Percentiles rank a stretch among this genome's conserved stretches.
Conservation (phyloP, 192 early-diverging fungal genomes). For the Endogone sp. region DNA sequence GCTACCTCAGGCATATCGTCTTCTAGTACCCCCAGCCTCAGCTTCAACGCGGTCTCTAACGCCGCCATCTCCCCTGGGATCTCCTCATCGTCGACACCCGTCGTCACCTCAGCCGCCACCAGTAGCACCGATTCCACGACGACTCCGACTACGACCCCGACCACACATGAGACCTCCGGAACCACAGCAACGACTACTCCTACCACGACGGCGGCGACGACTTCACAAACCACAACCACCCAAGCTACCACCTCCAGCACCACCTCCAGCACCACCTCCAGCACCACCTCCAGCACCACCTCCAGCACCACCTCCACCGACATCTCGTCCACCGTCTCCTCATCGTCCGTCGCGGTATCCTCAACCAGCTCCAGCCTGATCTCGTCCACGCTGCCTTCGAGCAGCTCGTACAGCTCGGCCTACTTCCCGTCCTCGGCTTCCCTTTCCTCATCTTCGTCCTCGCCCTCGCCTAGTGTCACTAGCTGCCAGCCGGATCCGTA, state of each 20-base stretch:
- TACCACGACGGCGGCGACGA: no score
- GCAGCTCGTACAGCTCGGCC: not conserved
- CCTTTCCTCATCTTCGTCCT: not conserved
- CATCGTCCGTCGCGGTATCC: not conserved
- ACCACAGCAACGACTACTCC: not conserved
- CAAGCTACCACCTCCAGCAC: not conserved
- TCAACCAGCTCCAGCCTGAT: not conserved
- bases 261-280: not conserved
- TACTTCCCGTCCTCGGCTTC: not conserved
- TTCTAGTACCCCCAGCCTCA: not conserved
- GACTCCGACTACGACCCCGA: not conserved
- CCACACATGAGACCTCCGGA: no score
- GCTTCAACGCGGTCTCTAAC: not conserved
- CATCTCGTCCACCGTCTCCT: not conserved
- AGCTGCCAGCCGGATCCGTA: not conserved
- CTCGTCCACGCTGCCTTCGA: not conserved
- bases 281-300: not conserved
- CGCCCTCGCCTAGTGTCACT: not conserved
- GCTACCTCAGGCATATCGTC: not conserved
- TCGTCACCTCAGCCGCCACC: not conserved
- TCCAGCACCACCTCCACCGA: not conserved
- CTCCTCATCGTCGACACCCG: no score
- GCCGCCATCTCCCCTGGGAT: not conserved
- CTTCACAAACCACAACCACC: not conserved
- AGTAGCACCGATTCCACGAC: not conserved